Conservation (phyloP, 148 eudicot species). For the Arctostaphylos glauca region DNA sequence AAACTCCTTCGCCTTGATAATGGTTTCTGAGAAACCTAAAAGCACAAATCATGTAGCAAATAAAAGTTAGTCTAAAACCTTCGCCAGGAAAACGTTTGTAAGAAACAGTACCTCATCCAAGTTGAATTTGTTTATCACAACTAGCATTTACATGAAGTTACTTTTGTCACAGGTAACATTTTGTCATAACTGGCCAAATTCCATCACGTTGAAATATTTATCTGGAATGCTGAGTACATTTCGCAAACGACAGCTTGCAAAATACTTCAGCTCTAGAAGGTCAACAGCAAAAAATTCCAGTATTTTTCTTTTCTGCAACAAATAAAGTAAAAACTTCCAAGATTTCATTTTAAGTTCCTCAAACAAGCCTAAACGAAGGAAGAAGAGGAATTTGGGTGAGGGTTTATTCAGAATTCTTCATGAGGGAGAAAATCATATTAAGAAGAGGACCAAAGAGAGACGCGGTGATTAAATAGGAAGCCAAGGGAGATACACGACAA, state of each 20-base stretch:
- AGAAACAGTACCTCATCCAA: neutral
- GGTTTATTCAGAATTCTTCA: neutral
- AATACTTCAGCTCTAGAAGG: neutral
- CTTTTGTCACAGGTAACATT: neutral
- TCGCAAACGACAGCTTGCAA: neutral
- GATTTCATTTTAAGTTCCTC: neutral
- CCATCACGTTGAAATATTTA: neutral
- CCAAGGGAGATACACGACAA: neutral
- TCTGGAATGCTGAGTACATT: neutral
- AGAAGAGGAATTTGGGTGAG: neutral
- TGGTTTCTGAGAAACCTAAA: slow-evolving; percentile 76
- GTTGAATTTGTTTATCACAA: neutral
- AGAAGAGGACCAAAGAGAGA: neutral
- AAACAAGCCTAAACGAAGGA: neutral
- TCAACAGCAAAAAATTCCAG: neutral
- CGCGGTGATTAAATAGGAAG: neutral
- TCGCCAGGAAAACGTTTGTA: neutral
- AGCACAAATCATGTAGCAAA: neutral
- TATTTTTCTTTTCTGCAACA: neutral
- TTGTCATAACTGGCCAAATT: neutral
- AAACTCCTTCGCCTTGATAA: slow-evolving; percentile 48
- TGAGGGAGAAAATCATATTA: neutral
- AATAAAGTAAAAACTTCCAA: neutral
- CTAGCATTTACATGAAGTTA: neutral
- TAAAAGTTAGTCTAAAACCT: neutral